Base-by-base conservation (phyloP, 169 alveolate genomes). In the Pseudocohnilembus persalinus region DNA sequence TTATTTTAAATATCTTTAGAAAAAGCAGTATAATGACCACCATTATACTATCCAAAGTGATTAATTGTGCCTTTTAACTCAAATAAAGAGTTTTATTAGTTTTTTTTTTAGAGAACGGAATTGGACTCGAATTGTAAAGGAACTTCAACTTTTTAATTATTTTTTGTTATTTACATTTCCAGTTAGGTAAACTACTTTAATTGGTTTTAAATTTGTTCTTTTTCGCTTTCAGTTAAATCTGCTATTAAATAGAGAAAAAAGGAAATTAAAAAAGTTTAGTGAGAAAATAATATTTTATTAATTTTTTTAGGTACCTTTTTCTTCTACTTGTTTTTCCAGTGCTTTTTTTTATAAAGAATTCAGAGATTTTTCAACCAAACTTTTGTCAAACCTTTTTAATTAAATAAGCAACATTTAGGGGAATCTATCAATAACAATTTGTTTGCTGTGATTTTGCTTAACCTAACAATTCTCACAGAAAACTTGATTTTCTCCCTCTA, bases 11-110 rank as follows among this genome's bases (percentile, higher is more conserved):
- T 72, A 82, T 74, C 73, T 82, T 82, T 82, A 74, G 81, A 82
- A 29, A 65, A 20, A 31, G 87, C 33, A 1, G 87, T 82, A 82
- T 91, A 91, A 84, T 91, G 94, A 0, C 94, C 94, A 65, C 83
- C 81, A 35, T 73, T 30, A 68, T 88, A 91, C 32, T 76, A 74
- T 20, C 94, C 94, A 68, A 32, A 77, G 88, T 91, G 94, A 76
- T 91, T 88, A 4, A 88, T 81, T 0, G 88, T 89, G 25, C 88
- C 89, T 76, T 76, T 78, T 82, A 88, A 79, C 78, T 91, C 92
- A 91, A 82, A 91, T 28, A 77, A 34, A 32, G 85, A 80, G 29
- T 74, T 29, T 72, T 81, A 68, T 26, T 72, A 30, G 28, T 81
- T 63, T 11, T 49, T 49, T 49, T 49, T 20, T 49, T 20, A 4